These are phyloP conservation scores for Tulasnella sp. DNA, from an alignment of 768 basidiomycete genomes.

Conservation along the genomic window DNA sequence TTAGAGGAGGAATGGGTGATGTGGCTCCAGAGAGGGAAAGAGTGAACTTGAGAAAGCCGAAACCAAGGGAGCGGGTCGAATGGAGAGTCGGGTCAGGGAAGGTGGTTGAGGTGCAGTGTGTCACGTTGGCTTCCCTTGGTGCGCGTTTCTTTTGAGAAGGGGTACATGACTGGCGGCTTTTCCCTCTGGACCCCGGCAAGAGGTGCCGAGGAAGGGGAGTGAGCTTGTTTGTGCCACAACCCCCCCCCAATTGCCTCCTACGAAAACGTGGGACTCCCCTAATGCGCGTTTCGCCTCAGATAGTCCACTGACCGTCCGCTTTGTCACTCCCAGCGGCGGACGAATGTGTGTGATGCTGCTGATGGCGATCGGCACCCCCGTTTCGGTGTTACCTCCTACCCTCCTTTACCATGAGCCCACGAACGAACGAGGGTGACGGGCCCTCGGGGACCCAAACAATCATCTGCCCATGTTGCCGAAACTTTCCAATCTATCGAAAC, in stretches of 20 bases:
- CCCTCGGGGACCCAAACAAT: background rate
- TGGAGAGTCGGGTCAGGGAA: background rate
- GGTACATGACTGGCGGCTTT: conserved; percentile 10
- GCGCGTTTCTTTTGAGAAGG: conserved; percentile 10
- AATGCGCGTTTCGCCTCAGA: background rate
- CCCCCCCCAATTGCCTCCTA: background rate
- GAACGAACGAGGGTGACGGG: background rate
- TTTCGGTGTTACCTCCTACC: background rate
- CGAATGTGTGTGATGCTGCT: background rate
- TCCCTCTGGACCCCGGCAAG: background rate
- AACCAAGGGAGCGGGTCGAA: background rate
- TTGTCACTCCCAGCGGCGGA: background rate
- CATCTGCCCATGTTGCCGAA: background rate
- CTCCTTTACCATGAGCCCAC: background rate
- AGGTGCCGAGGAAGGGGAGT: background rate
- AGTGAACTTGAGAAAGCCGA: background rate
- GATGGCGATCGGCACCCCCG: background rate
- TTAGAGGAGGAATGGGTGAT: background rate
- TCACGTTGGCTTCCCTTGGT: conserved; percentile 10
- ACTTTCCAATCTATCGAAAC: conserved; percentile 9
- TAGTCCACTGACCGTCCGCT: too few relatives aligned
- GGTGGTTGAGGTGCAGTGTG: conserved; percentile 9
- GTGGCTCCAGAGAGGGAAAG: background rate
- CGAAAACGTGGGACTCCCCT: conserved; percentile 12
- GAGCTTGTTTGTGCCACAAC: background rate